Conservation (phyloP, 192 early-diverging fungal species). For the Coemansia aciculifera region DNA sequence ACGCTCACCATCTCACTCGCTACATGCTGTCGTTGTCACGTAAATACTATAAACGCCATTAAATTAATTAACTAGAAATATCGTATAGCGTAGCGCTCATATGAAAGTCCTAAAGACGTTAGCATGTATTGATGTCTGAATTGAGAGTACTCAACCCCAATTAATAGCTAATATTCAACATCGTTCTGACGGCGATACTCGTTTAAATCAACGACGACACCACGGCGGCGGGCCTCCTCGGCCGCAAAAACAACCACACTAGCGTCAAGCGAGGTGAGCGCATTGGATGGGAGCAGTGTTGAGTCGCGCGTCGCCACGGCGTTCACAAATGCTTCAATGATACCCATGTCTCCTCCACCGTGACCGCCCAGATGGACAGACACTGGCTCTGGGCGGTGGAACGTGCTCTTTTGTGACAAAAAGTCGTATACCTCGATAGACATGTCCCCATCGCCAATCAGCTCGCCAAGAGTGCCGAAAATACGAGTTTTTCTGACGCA, state of each 20-base stretch:
- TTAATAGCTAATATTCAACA: background rate
- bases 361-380: conserved; percentile 10
- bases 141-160: background rate
- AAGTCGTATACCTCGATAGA: conserved; percentile 54
- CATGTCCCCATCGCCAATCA: conserved; percentile 56
- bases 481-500: conserved; percentile 60
- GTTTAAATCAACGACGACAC: conserved; percentile 10
- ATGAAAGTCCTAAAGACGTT: background rate
- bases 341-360: conserved; percentile 25
- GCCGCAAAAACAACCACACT: conserved; percentile 25
- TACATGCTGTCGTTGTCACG: conserved; percentile 24
- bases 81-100: too few species aligned
- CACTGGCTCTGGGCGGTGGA: conserved; percentile 7
- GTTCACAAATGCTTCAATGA: conserved; percentile 16
- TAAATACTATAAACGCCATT: background rate
- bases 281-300: conserved; percentile 13
- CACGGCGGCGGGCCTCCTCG: conserved; percentile 21
- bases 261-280: conserved; percentile 9
- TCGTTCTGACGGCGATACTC: conserved; percentile 11
- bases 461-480: conserved; percentile 58
- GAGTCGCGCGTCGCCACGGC: conserved; percentile 12
- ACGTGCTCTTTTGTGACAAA: conserved; percentile 33
- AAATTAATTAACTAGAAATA: background rate
- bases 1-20: conserved; percentile 20
- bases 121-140: background rate